A percentile compares a stretch with the other conserved stretches of the same genome.
These are phyloP conservation scores for Westerdykella sp. DNA, from an alignment of 2,329 filamentous ascomycete species.

Conservation along the genomic window DNA sequence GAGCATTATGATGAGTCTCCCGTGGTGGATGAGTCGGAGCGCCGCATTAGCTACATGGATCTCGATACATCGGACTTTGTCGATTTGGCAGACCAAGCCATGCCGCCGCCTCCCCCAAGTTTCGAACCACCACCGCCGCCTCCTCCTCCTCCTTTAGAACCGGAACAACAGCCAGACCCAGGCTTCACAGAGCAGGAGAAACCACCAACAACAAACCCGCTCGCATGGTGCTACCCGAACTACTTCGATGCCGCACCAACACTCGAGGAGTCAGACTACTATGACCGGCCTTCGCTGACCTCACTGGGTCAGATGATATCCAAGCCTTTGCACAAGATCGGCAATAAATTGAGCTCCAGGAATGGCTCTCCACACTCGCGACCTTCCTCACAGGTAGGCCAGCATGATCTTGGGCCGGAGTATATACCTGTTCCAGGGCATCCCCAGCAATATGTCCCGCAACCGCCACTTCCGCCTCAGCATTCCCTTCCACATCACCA, in stretches of 20 bases:
- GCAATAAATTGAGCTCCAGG: slow-evolving; percentile 23
- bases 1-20: slow-evolving; percentile 21
- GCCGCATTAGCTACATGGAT: slow-evolving; percentile 36
- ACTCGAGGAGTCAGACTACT: slow-evolving; percentile 34
- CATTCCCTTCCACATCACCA: slow-evolving; percentile 8
- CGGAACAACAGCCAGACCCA: slow-evolving; percentile 10
- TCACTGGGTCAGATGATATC: slow-evolving; percentile 32
- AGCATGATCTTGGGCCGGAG: slow-evolving; percentile 18
- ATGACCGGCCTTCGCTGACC: slow-evolving; percentile 29
- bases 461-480: slow-evolving; percentile 2
- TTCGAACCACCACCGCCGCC: slow-evolving; percentile 13
- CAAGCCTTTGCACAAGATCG: slow-evolving; percentile 30
- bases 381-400: slow-evolving; percentile 18
- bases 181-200: slow-evolving; percentile 26
- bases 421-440: slow-evolving; percentile 17
- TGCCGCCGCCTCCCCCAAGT: slow-evolving; percentile 21
- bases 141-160: slow-evolving; percentile 17
- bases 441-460: slow-evolving; percentile 4
- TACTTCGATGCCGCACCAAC: slow-evolving; percentile 31
- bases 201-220: slow-evolving; percentile 19
- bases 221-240: slow-evolving; percentile 29
- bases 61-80: slow-evolving; percentile 28
- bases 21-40: slow-evolving; percentile 18
- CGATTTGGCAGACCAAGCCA: slow-evolving; percentile 22
- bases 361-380: slow-evolving; percentile 19